These are phyloP conservation scores for Rhodotorula babjevae DNA, from an alignment of 768 basidiomycete species.

Conservation along the genomic window DNA sequence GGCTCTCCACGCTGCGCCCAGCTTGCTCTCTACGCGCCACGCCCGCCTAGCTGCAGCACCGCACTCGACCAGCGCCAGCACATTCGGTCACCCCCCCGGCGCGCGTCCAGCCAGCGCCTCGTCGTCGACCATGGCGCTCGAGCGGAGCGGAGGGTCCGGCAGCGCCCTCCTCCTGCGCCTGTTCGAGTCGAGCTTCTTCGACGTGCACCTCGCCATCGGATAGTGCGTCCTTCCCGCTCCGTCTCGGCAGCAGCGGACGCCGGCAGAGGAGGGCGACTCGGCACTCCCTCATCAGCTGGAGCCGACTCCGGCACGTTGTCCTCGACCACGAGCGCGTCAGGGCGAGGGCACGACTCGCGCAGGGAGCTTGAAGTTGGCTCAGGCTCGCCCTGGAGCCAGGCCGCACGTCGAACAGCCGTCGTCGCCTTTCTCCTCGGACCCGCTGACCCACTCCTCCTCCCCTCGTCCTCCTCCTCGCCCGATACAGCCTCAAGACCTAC, in stretches of 20 bases:
- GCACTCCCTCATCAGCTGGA: neutral
- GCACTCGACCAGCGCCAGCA: too few species aligned
- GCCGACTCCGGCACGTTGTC: too few species aligned
- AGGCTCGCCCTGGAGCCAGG: too few species aligned
- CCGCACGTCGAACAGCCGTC: neutral
- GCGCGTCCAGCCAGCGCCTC: neutral
- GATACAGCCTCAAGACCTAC: slow-evolving; percentile 49
- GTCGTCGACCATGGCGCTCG: slow-evolving; percentile 14
- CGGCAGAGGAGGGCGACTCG: too few species aligned
- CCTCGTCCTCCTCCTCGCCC: neutral
- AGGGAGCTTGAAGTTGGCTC: too few species aligned
- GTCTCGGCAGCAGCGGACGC: too few species aligned
- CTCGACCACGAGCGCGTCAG: too few species aligned
- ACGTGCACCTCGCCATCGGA: slow-evolving; percentile 41
- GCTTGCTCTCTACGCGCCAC: too few species aligned
- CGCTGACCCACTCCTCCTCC: slow-evolving; percentile 10
- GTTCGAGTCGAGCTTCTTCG: slow-evolving; percentile 41
- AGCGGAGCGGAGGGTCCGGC: slow-evolving; percentile 22
- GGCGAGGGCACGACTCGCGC: too few species aligned
- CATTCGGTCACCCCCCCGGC: too few species aligned
- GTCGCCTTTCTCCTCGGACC: neutral
- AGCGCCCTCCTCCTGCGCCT: slow-evolving; percentile 39
- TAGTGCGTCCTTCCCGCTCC: slow-evolving; percentile 29
- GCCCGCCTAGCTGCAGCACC: too few species aligned
- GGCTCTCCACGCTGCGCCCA: too few species aligned